A percentile compares a stretch with the other conserved stretches of the same genome.
Conservation (phyloP, 257 asterid genomes). For the Solanum sejunctum region DNA sequence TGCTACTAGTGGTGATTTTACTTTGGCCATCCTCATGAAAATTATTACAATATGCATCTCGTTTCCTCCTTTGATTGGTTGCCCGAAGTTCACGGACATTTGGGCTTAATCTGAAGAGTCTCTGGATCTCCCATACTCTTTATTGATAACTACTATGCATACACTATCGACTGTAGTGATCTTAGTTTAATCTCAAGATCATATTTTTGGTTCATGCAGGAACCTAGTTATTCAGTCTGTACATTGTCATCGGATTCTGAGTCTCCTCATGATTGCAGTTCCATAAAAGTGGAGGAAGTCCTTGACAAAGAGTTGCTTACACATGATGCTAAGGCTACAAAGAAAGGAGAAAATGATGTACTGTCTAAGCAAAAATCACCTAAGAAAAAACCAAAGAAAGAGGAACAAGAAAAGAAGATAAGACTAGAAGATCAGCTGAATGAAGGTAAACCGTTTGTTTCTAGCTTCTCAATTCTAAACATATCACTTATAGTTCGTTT, state of each 20-base stretch:
- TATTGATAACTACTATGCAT: neutral
- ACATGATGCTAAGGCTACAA: slow-evolving; percentile 9
- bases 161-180: neutral
- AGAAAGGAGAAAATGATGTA: neutral
- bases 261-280: slow-evolving; percentile 30
- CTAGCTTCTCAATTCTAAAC: neutral
- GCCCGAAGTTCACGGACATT: neutral
- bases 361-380: slow-evolving; percentile 19
- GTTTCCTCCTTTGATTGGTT: neutral
- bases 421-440: slow-evolving; percentile 5
- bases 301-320: slow-evolving; percentile 8
- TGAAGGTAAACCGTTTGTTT: slow-evolving; percentile 26
- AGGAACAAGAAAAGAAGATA: slow-evolving; percentile 15
- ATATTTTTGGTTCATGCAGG: slow-evolving; percentile 17
- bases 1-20: neutral
- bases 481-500: neutral
- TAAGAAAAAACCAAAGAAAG: slow-evolving; percentile 22
- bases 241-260: slow-evolving; percentile 68
- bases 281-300: slow-evolving; percentile 12
- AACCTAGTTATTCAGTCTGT: slow-evolving; percentile 29
- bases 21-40: neutral
- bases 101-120: neutral
- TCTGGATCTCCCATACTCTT: neutral
- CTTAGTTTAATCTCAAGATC: neutral
- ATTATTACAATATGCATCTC: neutral